Percentiles rank a stretch among this genome's conserved stretches.
Conservation (phyloP, 345 rosid genomes). For the Barbarea vulgaris region DNA sequence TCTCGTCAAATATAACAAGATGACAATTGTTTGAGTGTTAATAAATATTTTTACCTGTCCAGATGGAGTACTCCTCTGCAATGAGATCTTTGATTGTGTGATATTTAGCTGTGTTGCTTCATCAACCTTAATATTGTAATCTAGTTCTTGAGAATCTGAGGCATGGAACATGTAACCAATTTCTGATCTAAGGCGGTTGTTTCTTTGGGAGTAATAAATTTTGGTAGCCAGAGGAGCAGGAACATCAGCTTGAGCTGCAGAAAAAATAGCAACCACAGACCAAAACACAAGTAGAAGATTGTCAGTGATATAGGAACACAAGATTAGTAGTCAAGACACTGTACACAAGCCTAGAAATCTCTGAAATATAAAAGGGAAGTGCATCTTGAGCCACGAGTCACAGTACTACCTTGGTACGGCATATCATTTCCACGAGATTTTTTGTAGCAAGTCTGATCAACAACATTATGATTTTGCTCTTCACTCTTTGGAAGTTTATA, state of each 20-base stretch:
- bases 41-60: not conserved
- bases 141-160: not conserved
- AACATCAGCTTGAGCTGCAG: not conserved
- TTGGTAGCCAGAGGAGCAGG: not conserved
- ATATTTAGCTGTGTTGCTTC: not conserved
- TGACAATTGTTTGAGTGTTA: not conserved
- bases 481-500: not conserved
- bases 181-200: not conserved
- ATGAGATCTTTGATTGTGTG: not conserved
- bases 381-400: not conserved
- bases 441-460: not conserved
- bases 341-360: not conserved
- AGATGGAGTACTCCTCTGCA: not conserved
- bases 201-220: not conserved
- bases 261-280: not conserved
- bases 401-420: not conserved
- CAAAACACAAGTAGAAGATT: not conserved
- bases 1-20: not conserved
- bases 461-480: not conserved
- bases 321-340: not conserved
- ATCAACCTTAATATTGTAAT: not conserved
- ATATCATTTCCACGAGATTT: not conserved
- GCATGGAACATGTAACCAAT: not conserved
- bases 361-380: not conserved
- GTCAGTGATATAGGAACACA: not conserved